Evolutionary conservation across 2,329 filamentous ascomycete species (phyloP).

Genomic region (Meredithiella fracta): DNA sequence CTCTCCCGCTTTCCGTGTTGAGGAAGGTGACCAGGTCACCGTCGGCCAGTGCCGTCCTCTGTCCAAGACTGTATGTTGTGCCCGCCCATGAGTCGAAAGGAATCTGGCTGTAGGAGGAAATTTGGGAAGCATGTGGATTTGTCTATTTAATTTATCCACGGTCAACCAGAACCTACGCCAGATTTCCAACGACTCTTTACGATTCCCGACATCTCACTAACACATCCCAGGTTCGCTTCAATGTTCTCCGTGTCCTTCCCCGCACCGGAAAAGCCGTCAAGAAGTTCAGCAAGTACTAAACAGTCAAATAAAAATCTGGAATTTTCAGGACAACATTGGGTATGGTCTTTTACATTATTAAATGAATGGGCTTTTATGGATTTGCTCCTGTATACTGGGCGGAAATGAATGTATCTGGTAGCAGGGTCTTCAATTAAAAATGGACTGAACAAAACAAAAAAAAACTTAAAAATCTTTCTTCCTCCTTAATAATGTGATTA

Average conservation of each 20-base stretch:
- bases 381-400: slow-evolving; percentile 13
- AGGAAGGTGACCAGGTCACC: slow-evolving; percentile 98
- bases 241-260: slow-evolving; percentile 96
- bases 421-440: slow-evolving; percentile 15
- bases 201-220: slow-evolving; percentile 6
- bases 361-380: slow-evolving; percentile 16
- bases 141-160: neutral
- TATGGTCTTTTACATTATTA: slow-evolving; percentile 23
- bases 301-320: slow-evolving; percentile 25
- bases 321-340: slow-evolving; percentile 32
- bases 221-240: slow-evolving; percentile 72
- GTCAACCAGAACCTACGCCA: neutral
- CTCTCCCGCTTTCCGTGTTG: slow-evolving; percentile 98
- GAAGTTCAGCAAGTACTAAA: slow-evolving; percentile 97
- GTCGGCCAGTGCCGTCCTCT: slow-evolving; percentile 99
- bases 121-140: no score
- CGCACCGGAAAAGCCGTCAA: slow-evolving; percentile 95
- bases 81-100: neutral
- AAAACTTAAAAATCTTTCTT: slow-evolving; percentile 9
- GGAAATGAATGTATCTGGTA: slow-evolving; percentile 14
- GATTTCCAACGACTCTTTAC: slow-evolving; percentile 1
- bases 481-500: neutral
- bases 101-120: neutral
- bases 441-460: slow-evolving; percentile 14
- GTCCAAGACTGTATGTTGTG: slow-evolving; percentile 86